Conservation (phyloP, 2,329 filamentous ascomycete genomes). For the Delphinella strobiligena region DNA sequence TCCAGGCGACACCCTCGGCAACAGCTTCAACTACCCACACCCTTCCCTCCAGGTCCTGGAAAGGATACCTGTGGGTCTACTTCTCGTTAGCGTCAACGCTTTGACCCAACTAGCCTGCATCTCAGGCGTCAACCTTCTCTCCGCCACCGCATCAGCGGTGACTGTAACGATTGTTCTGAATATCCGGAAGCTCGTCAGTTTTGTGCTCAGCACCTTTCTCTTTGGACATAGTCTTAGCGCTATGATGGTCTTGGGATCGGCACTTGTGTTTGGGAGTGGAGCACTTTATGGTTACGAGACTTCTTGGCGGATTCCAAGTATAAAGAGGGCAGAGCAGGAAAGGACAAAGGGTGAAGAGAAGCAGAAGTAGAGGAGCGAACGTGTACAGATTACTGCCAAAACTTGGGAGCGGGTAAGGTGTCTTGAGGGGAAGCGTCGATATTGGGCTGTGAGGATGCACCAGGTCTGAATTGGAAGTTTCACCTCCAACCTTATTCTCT, state of each 20-base stretch:
- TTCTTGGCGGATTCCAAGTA: slow-evolving; percentile 32
- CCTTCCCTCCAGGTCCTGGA: slow-evolving; percentile 12
- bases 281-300: slow-evolving; percentile 76
- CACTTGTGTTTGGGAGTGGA: slow-evolving; percentile 82
- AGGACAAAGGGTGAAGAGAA: slow-evolving; percentile 6
- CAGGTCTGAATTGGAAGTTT: too few relatives aligned
- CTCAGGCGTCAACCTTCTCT: slow-evolving; percentile 87
- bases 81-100: slow-evolving; percentile 63
- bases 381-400: too few relatives aligned
- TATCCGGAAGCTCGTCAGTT: slow-evolving; percentile 82
- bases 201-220: slow-evolving; percentile 82
- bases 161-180: slow-evolving; percentile 96
- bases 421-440: too few relatives aligned
- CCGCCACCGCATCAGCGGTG: slow-evolving; percentile 75
- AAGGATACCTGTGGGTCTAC: slow-evolving; percentile 51
- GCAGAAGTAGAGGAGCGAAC: neutral
- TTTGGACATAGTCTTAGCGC: slow-evolving; percentile 76
- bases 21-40: slow-evolving; percentile 8
- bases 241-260: slow-evolving; percentile 69
- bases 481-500: too few relatives aligned
- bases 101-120: slow-evolving; percentile 92
- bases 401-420: too few relatives aligned
- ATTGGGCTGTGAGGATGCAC: too few relatives aligned
- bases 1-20: slow-evolving; percentile 25
- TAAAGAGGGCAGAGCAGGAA: slow-evolving; percentile 19